Percentiles rank a stretch among this genome's conserved stretches.
Conservation (phyloP, 2,329 filamentous ascomycete species). For the Trichoderma aggressivum region DNA sequence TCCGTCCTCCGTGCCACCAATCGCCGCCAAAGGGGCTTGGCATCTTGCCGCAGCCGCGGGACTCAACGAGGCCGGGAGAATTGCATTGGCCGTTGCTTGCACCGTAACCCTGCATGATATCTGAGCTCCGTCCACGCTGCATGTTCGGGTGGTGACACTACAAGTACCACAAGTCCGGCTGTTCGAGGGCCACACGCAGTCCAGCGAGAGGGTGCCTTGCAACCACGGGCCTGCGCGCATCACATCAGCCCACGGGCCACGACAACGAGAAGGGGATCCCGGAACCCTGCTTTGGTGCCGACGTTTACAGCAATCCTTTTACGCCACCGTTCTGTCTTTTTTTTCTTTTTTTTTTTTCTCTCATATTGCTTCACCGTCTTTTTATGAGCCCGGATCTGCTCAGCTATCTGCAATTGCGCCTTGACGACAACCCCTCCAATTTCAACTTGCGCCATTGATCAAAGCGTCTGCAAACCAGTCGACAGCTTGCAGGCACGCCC, state of each 20-base stretch:
- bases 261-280: neutral
- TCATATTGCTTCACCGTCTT: slow-evolving; percentile 5
- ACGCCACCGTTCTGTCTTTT: neutral
- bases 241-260: slow-evolving; percentile 7
- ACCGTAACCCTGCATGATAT: neutral
- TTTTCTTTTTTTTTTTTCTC: too few species aligned
- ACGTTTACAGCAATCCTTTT: neutral
- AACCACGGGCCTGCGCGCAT: slow-evolving; percentile 11
- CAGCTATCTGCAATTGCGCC: neutral
- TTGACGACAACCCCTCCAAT: neutral
- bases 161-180: neutral
- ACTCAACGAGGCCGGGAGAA: neutral
- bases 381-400: neutral
- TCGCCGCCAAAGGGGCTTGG: slow-evolving; percentile 7
- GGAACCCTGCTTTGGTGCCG: neutral
- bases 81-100: neutral
- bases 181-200: neutral
- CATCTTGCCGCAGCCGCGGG: slow-evolving; percentile 12
- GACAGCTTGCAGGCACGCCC: neutral
- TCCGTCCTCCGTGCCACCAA: slow-evolving; percentile 6
- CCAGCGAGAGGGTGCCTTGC: neutral
- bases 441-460: neutral
- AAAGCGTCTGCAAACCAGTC: neutral
- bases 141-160: neutral
- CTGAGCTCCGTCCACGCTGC: slow-evolving; percentile 1